Percentiles rank a stretch among this genome's conserved stretches.
Conservation (phyloP, 352 stramenopile species). For the Labyrinthula sp. region DNA sequence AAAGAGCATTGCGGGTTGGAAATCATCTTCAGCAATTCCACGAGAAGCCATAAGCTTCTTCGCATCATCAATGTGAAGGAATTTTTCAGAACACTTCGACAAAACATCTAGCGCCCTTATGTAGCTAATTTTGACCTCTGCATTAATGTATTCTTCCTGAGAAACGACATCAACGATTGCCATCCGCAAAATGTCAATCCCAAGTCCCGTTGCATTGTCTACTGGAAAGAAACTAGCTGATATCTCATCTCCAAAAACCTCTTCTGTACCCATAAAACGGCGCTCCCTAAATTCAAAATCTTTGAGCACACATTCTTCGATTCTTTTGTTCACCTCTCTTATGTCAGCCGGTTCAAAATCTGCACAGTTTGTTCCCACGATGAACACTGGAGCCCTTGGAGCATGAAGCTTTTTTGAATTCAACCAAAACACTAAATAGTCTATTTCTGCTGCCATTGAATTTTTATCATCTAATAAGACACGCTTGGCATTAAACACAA, state of each 20-base stretch:
- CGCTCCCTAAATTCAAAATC: conserved; percentile 1
- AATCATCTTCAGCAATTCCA: conserved; percentile 3
- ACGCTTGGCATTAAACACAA: conserved; percentile 12
- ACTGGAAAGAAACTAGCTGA: conserved; percentile 17
- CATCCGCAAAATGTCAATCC: conserved; percentile 6
- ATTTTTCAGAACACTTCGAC: conserved; percentile 1
- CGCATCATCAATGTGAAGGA: conserved; percentile 3
- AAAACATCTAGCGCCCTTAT: conserved; percentile 15
- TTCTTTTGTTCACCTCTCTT: conserved; percentile 2
- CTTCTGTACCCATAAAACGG: not conserved
- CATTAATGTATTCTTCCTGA: conserved; percentile 15
- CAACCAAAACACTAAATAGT: conserved; percentile 21
- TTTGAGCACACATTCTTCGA: conserved; percentile 7
- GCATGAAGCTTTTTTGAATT: conserved; percentile 21
- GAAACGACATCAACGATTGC: not conserved
- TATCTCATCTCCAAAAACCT: too few species aligned
- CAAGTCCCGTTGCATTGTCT: conserved; percentile 8
- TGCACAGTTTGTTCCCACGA: conserved; percentile 19
- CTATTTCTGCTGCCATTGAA: not conserved
- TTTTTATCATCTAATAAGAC: not conserved
- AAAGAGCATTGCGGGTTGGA: conserved; percentile 10
- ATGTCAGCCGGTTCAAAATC: too few species aligned
- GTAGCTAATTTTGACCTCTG: conserved; percentile 17
- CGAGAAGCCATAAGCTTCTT: not conserved
- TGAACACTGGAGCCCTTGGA: conserved; percentile 1